Conservation (phyloP, 2,329 filamentous ascomycete species). For the Aurifilum marmelostoma region DNA sequence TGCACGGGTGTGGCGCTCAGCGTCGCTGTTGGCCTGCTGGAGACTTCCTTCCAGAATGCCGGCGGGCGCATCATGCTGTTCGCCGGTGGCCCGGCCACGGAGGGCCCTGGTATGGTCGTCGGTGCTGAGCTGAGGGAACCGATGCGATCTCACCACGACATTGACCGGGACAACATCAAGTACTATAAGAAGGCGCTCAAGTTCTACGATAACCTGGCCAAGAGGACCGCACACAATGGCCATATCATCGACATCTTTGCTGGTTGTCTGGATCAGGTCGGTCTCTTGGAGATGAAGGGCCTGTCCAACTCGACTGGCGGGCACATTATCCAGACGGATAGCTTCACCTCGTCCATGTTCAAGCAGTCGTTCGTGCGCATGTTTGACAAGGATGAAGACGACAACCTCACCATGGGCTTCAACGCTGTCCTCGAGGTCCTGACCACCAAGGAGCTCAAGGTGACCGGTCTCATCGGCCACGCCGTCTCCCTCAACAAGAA, state of each 20-base stretch:
- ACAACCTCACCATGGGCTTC: constrained; percentile 97
- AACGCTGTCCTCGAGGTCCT: constrained; percentile 94
- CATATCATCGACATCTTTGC: constrained; percentile 98
- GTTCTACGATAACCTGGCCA: constrained; percentile 95
- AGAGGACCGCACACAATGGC: constrained; percentile 92
- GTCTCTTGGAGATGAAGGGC: constrained; percentile 96
- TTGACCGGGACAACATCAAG: constrained; percentile 98
- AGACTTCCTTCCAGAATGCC: constrained; percentile 93
- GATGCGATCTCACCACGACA: constrained; percentile 97
- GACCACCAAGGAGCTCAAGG: constrained; percentile 97
- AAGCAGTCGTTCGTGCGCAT: constrained; percentile 97
- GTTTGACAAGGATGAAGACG: constrained; percentile 94
- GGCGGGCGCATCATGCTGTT: constrained; percentile 98
- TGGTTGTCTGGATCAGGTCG: constrained; percentile 95
- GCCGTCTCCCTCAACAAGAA: constrained; percentile 98
- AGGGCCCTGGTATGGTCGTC: constrained; percentile 96
- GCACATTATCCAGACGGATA: constrained; percentile 97
- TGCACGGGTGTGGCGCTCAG: constrained; percentile 97
- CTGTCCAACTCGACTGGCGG: constrained; percentile 94
- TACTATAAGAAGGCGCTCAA: constrained; percentile 99
- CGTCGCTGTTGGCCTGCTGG: constrained; percentile 88
- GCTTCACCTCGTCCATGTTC: constrained; percentile 99
- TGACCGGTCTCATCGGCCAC: constrained; percentile 95
- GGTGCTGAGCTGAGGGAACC: constrained; percentile 94
- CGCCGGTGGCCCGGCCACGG: constrained; percentile 89